Evolutionary conservation across 2,329 filamentous ascomycete genomes (phyloP).

Genomic region (Aureobasidium sp.): DNA sequence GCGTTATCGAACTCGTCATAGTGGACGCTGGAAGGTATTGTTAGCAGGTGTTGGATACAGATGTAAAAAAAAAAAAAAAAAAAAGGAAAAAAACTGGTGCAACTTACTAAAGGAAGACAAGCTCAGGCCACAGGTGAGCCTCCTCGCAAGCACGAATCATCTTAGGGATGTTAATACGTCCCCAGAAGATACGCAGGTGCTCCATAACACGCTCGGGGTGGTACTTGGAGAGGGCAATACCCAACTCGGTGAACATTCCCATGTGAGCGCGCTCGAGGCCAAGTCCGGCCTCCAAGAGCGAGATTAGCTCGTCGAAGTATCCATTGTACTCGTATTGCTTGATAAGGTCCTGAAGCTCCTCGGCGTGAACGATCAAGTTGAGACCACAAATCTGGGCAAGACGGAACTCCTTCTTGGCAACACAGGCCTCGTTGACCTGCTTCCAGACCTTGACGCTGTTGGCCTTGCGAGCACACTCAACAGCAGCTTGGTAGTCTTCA

Average conservation of each 20-base stretch:
- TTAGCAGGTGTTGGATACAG: background rate
- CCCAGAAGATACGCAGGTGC: slow-evolving; percentile 98
- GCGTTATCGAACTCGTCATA: slow-evolving; percentile 99
- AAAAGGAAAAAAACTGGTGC: background rate
- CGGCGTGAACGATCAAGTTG: slow-evolving; percentile 94
- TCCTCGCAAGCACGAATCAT: slow-evolving; percentile 90
- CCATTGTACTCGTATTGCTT: slow-evolving; percentile 95
- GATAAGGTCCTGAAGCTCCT: slow-evolving; percentile 85
- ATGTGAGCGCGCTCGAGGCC: slow-evolving; percentile 67
- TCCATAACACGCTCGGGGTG: slow-evolving; percentile 96
- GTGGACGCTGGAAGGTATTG: slow-evolving; percentile 50
- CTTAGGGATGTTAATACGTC: slow-evolving; percentile 94
- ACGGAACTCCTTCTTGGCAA: slow-evolving; percentile 97
- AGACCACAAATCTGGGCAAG: slow-evolving; percentile 98
- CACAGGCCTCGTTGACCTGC: slow-evolving; percentile 93
- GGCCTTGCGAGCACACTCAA: slow-evolving; percentile 95
- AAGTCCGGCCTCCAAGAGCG: slow-evolving; percentile 86
- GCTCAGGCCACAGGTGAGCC: slow-evolving; percentile 91
- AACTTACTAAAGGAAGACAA: slow-evolving; percentile 76
- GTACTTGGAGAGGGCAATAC: slow-evolving; percentile 87
- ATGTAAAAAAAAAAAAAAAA: too few species aligned
- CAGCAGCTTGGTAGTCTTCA: slow-evolving; percentile 91
- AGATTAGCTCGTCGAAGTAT: slow-evolving; percentile 97
- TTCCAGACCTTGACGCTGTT: slow-evolving; percentile 99
- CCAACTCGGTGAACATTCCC: slow-evolving; percentile 93